Percentiles rank a stretch among this genome's conserved stretches.
Evolutionary conservation across 129 eudicot genomes (phyloP).

Genomic region (Helianthus tuberosus): DNA sequence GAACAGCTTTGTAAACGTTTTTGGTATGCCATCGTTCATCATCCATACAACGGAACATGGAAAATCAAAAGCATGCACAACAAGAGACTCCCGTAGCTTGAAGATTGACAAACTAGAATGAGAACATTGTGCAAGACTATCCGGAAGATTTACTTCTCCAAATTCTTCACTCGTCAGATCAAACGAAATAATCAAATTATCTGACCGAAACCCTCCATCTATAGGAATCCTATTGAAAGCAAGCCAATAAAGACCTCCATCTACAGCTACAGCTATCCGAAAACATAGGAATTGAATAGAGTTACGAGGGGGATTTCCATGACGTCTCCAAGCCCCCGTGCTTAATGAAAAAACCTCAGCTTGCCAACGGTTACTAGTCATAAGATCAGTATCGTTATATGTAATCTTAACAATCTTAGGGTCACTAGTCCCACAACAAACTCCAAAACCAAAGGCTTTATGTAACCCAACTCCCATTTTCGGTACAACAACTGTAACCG

Average conservation of each 20-base stretch:
- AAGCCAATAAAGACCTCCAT: neutral
- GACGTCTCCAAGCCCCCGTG: neutral
- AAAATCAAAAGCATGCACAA: neutral
- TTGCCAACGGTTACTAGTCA: neutral
- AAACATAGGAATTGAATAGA: neutral
- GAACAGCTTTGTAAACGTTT: constrained; percentile 5
- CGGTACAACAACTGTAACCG: neutral
- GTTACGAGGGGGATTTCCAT: neutral
- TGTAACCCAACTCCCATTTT: too few relatives aligned
- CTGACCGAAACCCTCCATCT: too few relatives aligned
- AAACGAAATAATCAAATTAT: constrained; percentile 10
- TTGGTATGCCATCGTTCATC: neutral
- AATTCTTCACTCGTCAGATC: constrained; percentile 10
- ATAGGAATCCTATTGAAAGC: neutral
- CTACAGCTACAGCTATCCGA: neutral
- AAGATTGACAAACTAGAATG: neutral
- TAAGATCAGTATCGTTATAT: neutral
- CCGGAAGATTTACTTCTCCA: neutral
- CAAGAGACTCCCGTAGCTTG: neutral
- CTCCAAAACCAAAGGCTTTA: constrained; percentile 12
- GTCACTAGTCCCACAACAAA: constrained; percentile 3
- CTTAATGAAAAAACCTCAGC: constrained; percentile 12
- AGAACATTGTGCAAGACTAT: neutral
- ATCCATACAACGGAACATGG: neutral
- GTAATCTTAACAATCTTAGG: constrained; percentile 18